Conservation (phyloP, 352 stramenopile genomes). For the Blastocystis sp. region DNA sequence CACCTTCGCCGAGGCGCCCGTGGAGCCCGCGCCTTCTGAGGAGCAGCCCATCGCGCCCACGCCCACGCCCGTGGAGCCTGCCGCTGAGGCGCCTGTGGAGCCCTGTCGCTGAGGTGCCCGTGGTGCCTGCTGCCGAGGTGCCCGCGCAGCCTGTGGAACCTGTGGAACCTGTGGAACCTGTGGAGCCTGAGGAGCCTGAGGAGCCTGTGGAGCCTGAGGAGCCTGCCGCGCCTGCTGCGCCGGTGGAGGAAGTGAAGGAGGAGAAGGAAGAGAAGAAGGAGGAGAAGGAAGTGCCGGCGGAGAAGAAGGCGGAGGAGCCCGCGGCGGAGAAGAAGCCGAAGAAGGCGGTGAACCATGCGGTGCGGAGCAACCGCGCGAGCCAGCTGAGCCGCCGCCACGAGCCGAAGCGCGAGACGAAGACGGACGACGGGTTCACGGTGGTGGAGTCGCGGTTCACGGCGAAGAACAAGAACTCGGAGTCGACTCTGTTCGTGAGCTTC, state of each 20-base stretch:
- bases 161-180: not conserved
- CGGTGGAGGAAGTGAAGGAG: not conserved
- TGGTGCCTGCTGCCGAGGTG: not conserved
- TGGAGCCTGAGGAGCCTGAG: not conserved
- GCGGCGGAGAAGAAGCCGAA: not conserved
- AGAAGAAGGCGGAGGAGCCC: not conserved
- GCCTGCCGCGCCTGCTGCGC: not conserved
- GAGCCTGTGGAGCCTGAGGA: not conserved
- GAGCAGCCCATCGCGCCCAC: not conserved
- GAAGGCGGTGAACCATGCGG: not conserved
- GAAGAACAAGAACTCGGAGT: not conserved
- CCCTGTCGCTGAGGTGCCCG: not conserved
- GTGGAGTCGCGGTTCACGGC: constrained; percentile 51
- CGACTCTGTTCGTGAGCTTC: constrained; percentile 24
- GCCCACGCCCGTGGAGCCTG: not conserved
- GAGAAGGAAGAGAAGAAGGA: not conserved
- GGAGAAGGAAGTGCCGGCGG: not conserved
- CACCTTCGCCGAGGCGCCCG: not conserved
- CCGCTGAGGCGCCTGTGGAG: not conserved
- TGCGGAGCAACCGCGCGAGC: not conserved
- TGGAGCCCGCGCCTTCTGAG: not conserved
- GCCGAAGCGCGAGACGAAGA: not conserved
- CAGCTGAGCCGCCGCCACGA: not conserved
- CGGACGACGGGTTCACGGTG: constrained; percentile 42
- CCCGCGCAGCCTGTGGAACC: not conserved